Evolutionary conservation across 2,329 filamentous ascomycete species (phyloP), one percentile per base, ranked within the genome.

Genomic region (Botrytis elliptica): DNA sequence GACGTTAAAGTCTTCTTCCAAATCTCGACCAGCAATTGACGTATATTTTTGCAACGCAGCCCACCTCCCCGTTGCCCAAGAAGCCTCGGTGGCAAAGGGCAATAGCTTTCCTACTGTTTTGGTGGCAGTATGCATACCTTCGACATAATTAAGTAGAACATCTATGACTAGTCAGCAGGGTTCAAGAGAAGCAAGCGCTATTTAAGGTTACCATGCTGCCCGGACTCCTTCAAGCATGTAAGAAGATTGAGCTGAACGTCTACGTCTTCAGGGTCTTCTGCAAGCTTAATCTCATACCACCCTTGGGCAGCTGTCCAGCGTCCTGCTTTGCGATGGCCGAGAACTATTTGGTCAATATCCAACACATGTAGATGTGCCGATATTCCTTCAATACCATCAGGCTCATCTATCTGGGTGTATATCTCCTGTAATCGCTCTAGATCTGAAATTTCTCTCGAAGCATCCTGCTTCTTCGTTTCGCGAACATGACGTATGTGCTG

Each of bases 401-500:
- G 97, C 79, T 99, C 96, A 79, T 99, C 96, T 75, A 99, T 98
- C 78, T 98, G 93, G 1, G 94, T 93, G 82, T 99, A 99, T 29
- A 99, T 97, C 71, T 95, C 91, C 80, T 98, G 95, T 38, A 99
- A 85, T 75, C 91, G 89, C 77, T 94, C 89, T 74, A 97, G 88
- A 6, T 96, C 86, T 38, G 89, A 86, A 71, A 92, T 86, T n/a
- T 88, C 87, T 3, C 86, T 85, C 1, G 84, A 65, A 49, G 42
- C 40, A 62, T 74, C 65, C 25, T 72, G 75, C 52, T 75, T 72
- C 25, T 70, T 74, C 16, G 74, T 74, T 22, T 74, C 60, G 55
- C 79, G 75, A 33, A 79, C 76, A 67, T 90, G 86, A 44, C 91
- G 88, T 73, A 95, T 95, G 80, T 97, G 93, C 78, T 97, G 94